Conservation (phyloP, 1,284 basidiomycete genomes). For the Taiwanofungus camphoratus region DNA sequence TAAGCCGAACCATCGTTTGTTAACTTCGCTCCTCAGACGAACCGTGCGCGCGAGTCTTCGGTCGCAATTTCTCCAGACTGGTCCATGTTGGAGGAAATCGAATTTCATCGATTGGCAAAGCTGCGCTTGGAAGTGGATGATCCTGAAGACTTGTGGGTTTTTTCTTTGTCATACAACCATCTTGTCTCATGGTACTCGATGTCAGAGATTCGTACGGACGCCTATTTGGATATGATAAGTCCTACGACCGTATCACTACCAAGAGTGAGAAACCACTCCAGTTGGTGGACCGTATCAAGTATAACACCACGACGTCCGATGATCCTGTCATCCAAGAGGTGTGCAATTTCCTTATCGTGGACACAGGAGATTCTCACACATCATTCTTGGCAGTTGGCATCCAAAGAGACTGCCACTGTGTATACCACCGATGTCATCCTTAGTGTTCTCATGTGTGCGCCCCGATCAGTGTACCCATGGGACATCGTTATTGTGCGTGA, state of each 20-base stretch:
- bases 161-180: slow-evolving; percentile 3
- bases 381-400: slow-evolving; percentile 53
- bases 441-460: slow-evolving; percentile 93
- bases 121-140: slow-evolving; percentile 90
- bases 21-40: slow-evolving; percentile 62
- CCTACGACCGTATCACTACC: slow-evolving; percentile 93
- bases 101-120: slow-evolving; percentile 91
- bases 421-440: slow-evolving; percentile 97
- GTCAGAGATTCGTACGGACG: slow-evolving; percentile 82
- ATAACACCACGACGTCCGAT: slow-evolving; percentile 96
- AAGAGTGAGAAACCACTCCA: slow-evolving; percentile 90
- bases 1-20: background rate
- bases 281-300: slow-evolving; percentile 91
- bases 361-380: background rate
- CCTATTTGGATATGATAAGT: slow-evolving; percentile 90
- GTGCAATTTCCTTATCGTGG: slow-evolving; percentile 17
- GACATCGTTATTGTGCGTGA: slow-evolving; percentile 95
- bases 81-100: slow-evolving; percentile 95
- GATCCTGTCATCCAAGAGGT: slow-evolving; percentile 93
- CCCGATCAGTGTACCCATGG: slow-evolving; percentile 97
- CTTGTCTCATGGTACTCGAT: slow-evolving; percentile 7
- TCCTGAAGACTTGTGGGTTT: slow-evolving; percentile 77
- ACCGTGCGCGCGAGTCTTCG: slow-evolving; percentile 89
- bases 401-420: slow-evolving; percentile 76
- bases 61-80: slow-evolving; percentile 91